phyloP scores from a whole-genome alignment of 495 filamentous ascomycete species.

The Neurospora sp. region DNA sequence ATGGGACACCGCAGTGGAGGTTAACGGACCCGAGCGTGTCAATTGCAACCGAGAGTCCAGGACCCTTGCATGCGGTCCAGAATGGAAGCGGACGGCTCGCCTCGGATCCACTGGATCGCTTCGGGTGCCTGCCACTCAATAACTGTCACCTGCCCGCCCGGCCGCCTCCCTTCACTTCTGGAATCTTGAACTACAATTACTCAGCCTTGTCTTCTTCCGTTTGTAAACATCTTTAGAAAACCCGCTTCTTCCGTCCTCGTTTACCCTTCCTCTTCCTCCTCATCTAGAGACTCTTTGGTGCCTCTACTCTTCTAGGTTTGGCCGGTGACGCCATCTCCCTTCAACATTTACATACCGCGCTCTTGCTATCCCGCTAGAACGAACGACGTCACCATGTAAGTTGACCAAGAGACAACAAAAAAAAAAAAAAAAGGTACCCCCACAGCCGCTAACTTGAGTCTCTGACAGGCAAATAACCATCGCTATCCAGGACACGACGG shows the following conservation, averaged over 20 bases:
- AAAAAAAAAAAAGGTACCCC: background rate
- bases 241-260: background rate
- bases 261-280: background rate
- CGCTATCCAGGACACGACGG: slow-evolving; percentile 61
- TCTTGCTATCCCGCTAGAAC: background rate
- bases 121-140: background rate
- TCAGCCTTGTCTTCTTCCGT: background rate
- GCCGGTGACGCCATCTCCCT: background rate
- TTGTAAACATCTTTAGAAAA: background rate
- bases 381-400: background rate
- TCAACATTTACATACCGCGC: background rate
- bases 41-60: background rate
- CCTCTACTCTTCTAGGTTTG: background rate
- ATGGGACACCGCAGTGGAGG: background rate
- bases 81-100: background rate
- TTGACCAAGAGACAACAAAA: background rate
- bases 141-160: background rate
- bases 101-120: background rate
- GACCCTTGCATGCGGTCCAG: background rate
- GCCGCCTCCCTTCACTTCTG: background rate
- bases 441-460: background rate
- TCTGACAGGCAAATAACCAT: slow-evolving; percentile 69
- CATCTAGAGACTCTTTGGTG: background rate
- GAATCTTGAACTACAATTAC: background rate
- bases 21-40: background rate